Percentiles rank a stretch among this genome's conserved stretches.
Conservation (phyloP, 257 asterid species). For the Fraxinus anomala region DNA sequence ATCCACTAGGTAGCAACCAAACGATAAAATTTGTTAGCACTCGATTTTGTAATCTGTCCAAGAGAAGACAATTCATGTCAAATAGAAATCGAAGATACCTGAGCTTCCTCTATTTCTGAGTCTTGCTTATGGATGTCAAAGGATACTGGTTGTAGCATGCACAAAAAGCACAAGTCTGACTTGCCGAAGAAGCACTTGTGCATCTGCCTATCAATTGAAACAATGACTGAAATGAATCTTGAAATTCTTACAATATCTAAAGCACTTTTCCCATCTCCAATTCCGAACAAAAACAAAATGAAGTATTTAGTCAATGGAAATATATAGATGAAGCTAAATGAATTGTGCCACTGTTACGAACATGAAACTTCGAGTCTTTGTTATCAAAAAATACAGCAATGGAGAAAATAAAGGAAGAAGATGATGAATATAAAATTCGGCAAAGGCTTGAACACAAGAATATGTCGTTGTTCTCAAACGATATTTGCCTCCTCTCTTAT, state of each 20-base stretch:
- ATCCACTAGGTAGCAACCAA: constrained; percentile 54
- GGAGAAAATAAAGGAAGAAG: no score
- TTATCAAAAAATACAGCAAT: no score
- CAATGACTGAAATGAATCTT: not conserved
- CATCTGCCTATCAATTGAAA: constrained; percentile 47
- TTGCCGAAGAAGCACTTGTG: constrained; percentile 59
- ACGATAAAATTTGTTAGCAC: not conserved
- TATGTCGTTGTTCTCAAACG: no score
- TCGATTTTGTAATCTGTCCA: not conserved
- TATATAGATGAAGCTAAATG: not conserved
- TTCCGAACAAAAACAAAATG: no score
- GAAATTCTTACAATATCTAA: not conserved
- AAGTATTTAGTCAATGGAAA: no score
- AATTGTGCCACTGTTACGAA: not conserved
- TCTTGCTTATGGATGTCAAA: constrained; percentile 65
- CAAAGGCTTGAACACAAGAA: no score
- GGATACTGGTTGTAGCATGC: constrained; percentile 66
- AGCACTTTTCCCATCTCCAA: not conserved
- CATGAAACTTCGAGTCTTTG: not conserved
- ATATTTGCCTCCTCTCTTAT: no score
- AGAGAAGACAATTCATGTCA: not conserved
- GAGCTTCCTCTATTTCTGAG: constrained; percentile 73
- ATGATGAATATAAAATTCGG: no score
- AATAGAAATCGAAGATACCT: constrained; percentile 40
- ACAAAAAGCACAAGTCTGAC: constrained; percentile 60